phyloP scores from a whole-genome alignment of 257 asterid species.

The Nicotiana knightiana region DNA sequence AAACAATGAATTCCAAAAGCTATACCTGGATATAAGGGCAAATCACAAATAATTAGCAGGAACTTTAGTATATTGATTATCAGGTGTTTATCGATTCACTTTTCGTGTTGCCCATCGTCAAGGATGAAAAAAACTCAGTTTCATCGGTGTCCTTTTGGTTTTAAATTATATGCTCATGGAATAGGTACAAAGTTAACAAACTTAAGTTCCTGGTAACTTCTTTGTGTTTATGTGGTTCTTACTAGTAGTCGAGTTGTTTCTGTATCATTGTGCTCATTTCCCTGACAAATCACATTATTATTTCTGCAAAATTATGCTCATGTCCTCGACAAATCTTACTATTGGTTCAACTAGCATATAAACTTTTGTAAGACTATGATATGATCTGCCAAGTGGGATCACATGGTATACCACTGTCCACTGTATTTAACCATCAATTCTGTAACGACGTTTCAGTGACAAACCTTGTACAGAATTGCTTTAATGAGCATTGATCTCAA shows the following conservation, averaged over 20 bases:
- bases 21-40: slow-evolving; percentile 78
- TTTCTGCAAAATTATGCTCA: not conserved
- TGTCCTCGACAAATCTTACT: not conserved
- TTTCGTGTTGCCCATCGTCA: not conserved
- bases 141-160: not conserved
- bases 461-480: not conserved
- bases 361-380: not conserved
- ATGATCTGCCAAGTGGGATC: not conserved
- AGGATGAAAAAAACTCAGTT: not conserved
- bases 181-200: not conserved
- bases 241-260: no score
- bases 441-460: not conserved
- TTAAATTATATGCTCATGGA: not conserved
- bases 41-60: slow-evolving; percentile 23
- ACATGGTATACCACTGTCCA: not conserved
- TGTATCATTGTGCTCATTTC: not conserved
- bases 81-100: no score
- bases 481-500: not conserved
- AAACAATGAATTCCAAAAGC: slow-evolving; percentile 68
- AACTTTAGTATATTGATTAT: no score
- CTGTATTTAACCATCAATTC: not conserved
- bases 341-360: not conserved
- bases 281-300: not conserved
- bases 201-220: not conserved
- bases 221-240: not conserved